Evolutionary conservation across 2,329 filamentous ascomycete genomes (phyloP).

Genomic region (Dothistroma pini): DNA sequence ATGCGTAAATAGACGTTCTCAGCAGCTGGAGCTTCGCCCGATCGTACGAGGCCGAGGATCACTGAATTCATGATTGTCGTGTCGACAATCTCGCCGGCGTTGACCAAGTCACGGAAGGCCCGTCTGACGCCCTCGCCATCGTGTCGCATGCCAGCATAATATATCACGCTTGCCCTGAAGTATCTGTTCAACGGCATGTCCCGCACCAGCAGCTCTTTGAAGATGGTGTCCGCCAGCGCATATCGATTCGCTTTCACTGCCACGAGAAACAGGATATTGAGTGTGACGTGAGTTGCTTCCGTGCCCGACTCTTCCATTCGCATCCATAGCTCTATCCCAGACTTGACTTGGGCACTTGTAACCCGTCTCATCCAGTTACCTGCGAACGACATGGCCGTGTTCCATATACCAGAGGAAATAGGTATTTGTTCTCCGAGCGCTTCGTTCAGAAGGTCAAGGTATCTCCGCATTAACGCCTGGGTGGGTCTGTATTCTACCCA

Average conservation of each 20-base stretch:
- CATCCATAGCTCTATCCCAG: slow-evolving; percentile 74
- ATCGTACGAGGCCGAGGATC: slow-evolving; percentile 71
- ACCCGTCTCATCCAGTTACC: slow-evolving; percentile 64
- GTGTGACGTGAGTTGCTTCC: slow-evolving; percentile 70
- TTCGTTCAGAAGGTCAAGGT: slow-evolving; percentile 79
- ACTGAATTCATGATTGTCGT: slow-evolving; percentile 83
- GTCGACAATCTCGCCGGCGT: slow-evolving; percentile 82
- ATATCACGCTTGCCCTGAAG: slow-evolving; percentile 77
- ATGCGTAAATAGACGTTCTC: slow-evolving; percentile 80
- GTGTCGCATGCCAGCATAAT: slow-evolving; percentile 72
- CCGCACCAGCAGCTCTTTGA: slow-evolving; percentile 73
- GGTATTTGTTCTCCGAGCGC: slow-evolving; percentile 70
- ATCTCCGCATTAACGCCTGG: slow-evolving; percentile 68
- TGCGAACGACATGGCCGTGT: slow-evolving; percentile 74
- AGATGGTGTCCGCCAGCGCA: slow-evolving; percentile 75
- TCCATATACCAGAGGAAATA: slow-evolving; percentile 71
- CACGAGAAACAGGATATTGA: slow-evolving; percentile 88
- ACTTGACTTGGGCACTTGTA: slow-evolving; percentile 59
- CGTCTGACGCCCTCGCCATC: slow-evolving; percentile 71
- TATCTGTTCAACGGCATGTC: slow-evolving; percentile 69
- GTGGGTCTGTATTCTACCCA: slow-evolving; percentile 52
- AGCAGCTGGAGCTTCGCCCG: slow-evolving; percentile 72
- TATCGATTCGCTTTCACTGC: slow-evolving; percentile 84
- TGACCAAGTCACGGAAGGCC: slow-evolving; percentile 79
- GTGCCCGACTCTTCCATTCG: slow-evolving; percentile 79